Conservation (phyloP, 371 early-diverging fungal species). For the Rhizopus arrhizus region DNA sequence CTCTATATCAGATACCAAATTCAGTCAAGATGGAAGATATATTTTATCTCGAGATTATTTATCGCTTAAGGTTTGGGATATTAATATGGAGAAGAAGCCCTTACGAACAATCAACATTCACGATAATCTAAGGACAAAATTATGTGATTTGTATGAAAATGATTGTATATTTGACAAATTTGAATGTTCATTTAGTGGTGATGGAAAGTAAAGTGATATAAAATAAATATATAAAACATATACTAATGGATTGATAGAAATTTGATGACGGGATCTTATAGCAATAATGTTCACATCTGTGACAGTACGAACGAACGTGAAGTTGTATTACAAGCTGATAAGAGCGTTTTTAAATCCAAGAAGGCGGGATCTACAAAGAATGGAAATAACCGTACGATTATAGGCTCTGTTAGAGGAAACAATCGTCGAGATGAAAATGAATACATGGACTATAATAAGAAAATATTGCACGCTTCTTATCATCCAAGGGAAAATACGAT, state of each 20-base stretch:
- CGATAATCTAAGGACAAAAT: slow-evolving; percentile 89
- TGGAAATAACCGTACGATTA: slow-evolving; percentile 29
- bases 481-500: slow-evolving; percentile 97
- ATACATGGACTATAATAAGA: slow-evolving; percentile 87
- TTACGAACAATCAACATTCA: slow-evolving; percentile 94
- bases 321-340: slow-evolving; percentile 93
- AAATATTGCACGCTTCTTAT: slow-evolving; percentile 97
- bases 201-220: slow-evolving; percentile 61
- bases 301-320: slow-evolving; percentile 73
- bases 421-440: slow-evolving; percentile 45
- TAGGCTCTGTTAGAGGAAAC: slow-evolving; percentile 18
- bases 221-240: neutral
- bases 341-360: slow-evolving; percentile 93
- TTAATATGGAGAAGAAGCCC: slow-evolving; percentile 94
- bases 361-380: slow-evolving; percentile 61
- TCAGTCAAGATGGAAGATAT: slow-evolving; percentile 94
- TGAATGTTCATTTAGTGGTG: slow-evolving; percentile 95
- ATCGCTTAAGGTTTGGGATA: slow-evolving; percentile 96
- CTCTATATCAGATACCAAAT: slow-evolving; percentile 95
- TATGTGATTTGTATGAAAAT: slow-evolving; percentile 98
- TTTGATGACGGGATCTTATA: slow-evolving; percentile 93
- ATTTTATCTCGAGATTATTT: slow-evolving; percentile 96
- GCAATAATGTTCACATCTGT: slow-evolving; percentile 92
- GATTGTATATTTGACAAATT: slow-evolving; percentile 99
- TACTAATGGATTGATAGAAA: slow-evolving; percentile 40